Base-by-base conservation (phyloP, 2,329 filamentous ascomycete genomes). In the Ophiocordyceps sinensis region DNA sequence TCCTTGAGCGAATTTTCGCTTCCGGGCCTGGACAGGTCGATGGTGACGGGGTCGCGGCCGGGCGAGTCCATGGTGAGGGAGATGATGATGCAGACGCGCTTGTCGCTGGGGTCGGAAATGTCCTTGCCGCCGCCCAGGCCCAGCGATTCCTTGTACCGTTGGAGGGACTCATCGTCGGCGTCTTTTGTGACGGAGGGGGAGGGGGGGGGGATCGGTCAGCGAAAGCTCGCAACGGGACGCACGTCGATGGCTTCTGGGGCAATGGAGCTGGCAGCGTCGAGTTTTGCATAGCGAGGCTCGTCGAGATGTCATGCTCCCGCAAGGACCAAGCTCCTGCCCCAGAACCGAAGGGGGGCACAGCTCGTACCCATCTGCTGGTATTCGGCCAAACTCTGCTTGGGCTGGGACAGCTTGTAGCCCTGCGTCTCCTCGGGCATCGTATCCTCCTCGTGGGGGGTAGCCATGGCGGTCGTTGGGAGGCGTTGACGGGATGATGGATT, bases 361-460 rank as follows among this genome's bases (percentile, higher is more conserved):
- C 23, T 26, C 84, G 58, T 71, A 94, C 87, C 91, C 67, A 98
- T 82, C 63, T 94, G 73, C 59, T 89, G 75, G 67, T 95, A 95
- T 65, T 95, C 85, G 49, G 89, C 85, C 58, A 98, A 74, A 53
- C 85, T 93, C 77, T 96, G 94, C 81, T 95, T 95, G 47, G 74
- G 74, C 77, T 95, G 86, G 52, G 86, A 88, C 59, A 95, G 83
- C 78, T 93, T 95, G 81, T 95, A 96, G 61, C 89, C 89, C 67
- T 88, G 81, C 51, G 88, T 95, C 68, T 82, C 75, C 69, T 91
- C 84, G 49, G 86, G 82, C 63, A 83, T 71, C 51, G 89, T 77
- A 57, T 96, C 89, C 47, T 94, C 86, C 49, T 80, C 70, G 57
- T 75, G 68, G 53, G 77, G 73, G 51, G 78, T 73, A 51, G 79